A percentile compares a stretch with the other conserved stretches of the same genome.
Evolutionary conservation across 441 rosid species (phyloP).

Genomic region (Corymbia citriodora): DNA sequence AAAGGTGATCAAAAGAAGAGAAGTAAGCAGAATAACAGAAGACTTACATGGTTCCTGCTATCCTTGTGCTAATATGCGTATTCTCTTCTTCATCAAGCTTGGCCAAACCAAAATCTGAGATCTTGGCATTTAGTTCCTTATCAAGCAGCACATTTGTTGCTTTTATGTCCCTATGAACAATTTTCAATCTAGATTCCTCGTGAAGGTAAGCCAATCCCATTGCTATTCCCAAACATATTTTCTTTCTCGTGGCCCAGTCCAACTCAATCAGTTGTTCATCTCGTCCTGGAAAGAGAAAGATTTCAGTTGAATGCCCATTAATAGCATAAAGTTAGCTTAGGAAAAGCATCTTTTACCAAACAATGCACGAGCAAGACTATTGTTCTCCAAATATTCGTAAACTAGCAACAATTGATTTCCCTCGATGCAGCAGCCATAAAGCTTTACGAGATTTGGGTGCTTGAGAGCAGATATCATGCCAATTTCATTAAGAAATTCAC

Average conservation of each 20-base stretch:
- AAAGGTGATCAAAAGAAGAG: neutral
- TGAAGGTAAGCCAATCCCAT: conserved; percentile 81
- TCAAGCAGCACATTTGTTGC: conserved; percentile 82
- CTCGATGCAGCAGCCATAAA: conserved; percentile 76
- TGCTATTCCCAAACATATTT: conserved; percentile 56
- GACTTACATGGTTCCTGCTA: conserved; percentile 80
- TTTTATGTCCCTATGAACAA: conserved; percentile 79
- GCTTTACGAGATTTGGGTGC: conserved; percentile 78
- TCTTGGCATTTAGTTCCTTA: conserved; percentile 61
- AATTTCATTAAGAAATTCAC: conserved; percentile 74
- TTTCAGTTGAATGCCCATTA: neutral
- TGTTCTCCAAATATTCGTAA: conserved; percentile 79
- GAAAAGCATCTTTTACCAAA: conserved; percentile 36
- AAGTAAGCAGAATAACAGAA: neutral
- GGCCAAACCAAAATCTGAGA: conserved; percentile 77
- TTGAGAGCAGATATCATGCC: conserved; percentile 84
- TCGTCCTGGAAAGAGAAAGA: neutral
- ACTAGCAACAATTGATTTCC: conserved; percentile 68
- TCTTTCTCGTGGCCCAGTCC: conserved; percentile 61
- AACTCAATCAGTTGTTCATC: conserved; percentile 24
- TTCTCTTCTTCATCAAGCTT: conserved; percentile 80
- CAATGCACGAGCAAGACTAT: conserved; percentile 72
- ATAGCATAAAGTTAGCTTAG: neutral
- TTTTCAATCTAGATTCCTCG: conserved; percentile 77
- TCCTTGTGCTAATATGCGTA: conserved; percentile 74